Percentiles rank a stretch among this genome's conserved stretches.
Evolutionary conservation across 306 rosid genomes (phyloP).

Genomic region (Prunus salicina): DNA sequence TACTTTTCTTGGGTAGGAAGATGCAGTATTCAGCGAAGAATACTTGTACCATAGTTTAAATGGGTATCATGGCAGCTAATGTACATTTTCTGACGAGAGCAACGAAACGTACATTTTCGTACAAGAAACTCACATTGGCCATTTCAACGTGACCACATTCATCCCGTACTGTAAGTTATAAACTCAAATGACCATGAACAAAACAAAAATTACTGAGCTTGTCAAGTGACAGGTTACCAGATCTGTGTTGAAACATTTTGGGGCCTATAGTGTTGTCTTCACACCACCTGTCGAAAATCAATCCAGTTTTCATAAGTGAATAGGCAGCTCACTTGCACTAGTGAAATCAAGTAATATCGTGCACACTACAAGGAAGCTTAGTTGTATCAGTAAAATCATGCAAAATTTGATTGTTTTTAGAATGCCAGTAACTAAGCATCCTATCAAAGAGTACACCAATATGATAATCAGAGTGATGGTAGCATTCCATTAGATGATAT

Average conservation of each 20-base stretch:
- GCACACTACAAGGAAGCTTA: background rate
- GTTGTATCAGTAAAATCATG: background rate
- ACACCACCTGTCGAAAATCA: conserved; percentile 13
- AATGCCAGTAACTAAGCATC: background rate
- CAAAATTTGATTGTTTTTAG: background rate
- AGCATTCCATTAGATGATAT: background rate
- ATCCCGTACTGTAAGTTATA: background rate
- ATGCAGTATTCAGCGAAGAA: background rate
- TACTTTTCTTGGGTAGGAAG: background rate
- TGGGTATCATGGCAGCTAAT: background rate
- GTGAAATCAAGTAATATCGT: background rate
- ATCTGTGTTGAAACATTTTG: background rate
- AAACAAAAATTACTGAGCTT: background rate
- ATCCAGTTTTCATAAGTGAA: background rate
- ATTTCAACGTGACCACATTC: background rate
- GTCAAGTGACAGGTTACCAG: background rate
- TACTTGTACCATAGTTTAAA: background rate
- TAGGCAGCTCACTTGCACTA: background rate
- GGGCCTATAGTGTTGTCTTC: conserved; percentile 2
- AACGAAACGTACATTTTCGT: background rate
- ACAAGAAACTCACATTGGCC: background rate
- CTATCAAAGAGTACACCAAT: background rate
- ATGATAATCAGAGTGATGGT: background rate
- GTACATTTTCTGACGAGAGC: background rate
- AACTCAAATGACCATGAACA: background rate